A percentile compares a stretch with the other conserved stretches of the same genome.
Evolutionary conservation across 2,329 filamentous ascomycete species (phyloP).

Genomic region (Colletotrichum ledebouriae): DNA sequence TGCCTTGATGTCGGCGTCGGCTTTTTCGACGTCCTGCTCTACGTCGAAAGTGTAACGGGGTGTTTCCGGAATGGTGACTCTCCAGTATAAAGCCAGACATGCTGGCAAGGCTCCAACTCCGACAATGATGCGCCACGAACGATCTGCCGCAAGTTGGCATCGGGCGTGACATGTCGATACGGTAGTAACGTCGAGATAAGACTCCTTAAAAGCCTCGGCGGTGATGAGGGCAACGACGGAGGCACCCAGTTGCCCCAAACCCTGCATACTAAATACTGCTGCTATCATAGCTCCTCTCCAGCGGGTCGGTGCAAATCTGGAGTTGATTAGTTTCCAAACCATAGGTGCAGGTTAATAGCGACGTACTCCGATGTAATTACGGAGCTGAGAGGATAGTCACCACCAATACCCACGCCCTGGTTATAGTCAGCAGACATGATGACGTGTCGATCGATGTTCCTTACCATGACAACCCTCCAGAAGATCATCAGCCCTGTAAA

Average conservation of each 20-base stretch:
- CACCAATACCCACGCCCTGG: constrained; percentile 80
- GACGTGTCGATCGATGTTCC: constrained; percentile 26
- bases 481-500: constrained; percentile 75
- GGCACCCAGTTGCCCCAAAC: constrained; percentile 81
- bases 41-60: constrained; percentile 88
- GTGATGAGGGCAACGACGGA: constrained; percentile 79
- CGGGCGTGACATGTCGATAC: constrained; percentile 68
- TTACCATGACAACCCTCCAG: constrained; percentile 80
- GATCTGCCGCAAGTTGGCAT: constrained; percentile 80
- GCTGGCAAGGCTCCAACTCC: constrained; percentile 84
- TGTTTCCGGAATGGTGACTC: constrained; percentile 87
- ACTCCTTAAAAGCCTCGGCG: constrained; percentile 72
- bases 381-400: constrained; percentile 84
- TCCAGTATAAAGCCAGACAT: constrained; percentile 85
- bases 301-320: constrained; percentile 81
- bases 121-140: constrained; percentile 86
- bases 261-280: constrained; percentile 88
- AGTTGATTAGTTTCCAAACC: not conserved
- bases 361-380: constrained; percentile 82
- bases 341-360: too few relatives aligned
- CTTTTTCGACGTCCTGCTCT: constrained; percentile 80
- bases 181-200: constrained; percentile 53
- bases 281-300: constrained; percentile 89
- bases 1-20: constrained; percentile 77
- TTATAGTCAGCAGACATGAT: not conserved